Evolutionary conservation across 352 stramenopile genomes (phyloP), one percentile per base, ranked within the genome.

Genomic region (Pythium pyrilobum): DNA sequence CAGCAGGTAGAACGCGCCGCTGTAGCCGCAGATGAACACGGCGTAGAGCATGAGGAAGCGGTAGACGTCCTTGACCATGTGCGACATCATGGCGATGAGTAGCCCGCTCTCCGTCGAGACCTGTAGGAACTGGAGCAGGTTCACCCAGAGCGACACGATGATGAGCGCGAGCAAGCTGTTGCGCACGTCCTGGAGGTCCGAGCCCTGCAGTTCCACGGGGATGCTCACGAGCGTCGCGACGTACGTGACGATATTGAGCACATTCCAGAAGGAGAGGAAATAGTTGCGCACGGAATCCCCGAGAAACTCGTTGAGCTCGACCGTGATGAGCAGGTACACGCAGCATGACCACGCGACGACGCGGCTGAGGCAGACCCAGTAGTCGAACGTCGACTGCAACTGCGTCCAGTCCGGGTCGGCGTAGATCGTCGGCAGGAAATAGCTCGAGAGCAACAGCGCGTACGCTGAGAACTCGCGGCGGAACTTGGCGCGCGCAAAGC

Each of bases 31-130:
- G 29, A 87, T 64, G 52, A 90, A 90, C 4, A 88, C 77, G 1
- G 64, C 72, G 54, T 88, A 90, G 18, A 90, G 67, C 39, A 90
- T 53, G 13, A 85, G 62, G 47, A 90, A 90, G 5, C 74, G 74
- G 43, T 77, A 73, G 37, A 87, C 72, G 40, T 90, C 80, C 27
- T 71, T 82, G 20, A 81, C 61, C 71, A 90, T 82, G 62, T 83
- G 72, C 11, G 67, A 71, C 80, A 90, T 87, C 80, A 90, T 90
- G 4, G 80, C 75, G 45, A 88, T 82, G 9, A 90, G 69, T 24
- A 87, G 52, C 0, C 80, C 80, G 12, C 66, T 85, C 10, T 71
- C 64, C 1, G 65, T 77, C 13, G 72, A 79, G 40, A 86, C 69
- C 54, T 88, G 75, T 7, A 88, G 63, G 47, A 88, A 87, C 63